Conservation (phyloP, 2,329 filamentous ascomycete species). For the Penicillium sclerotiorum region DNA sequence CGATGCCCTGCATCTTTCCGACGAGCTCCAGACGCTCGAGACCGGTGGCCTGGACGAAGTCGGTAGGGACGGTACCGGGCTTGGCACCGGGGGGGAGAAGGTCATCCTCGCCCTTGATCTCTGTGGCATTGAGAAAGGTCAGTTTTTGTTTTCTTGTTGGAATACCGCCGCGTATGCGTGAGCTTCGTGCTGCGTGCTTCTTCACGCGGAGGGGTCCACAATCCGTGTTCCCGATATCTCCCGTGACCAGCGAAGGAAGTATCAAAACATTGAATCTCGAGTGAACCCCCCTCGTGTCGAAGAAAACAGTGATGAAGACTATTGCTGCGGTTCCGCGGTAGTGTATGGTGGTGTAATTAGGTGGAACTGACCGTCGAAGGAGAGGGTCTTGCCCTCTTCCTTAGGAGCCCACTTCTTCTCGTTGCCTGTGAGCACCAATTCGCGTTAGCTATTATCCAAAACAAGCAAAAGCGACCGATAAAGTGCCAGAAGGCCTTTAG, state of each 20-base stretch:
- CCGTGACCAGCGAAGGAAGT: constrained; percentile 7
- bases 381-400: constrained; percentile 46
- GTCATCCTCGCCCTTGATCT: constrained; percentile 80
- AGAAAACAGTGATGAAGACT: constrained; percentile 19
- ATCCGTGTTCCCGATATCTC: constrained; percentile 13
- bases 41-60: constrained; percentile 94
- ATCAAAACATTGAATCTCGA: not conserved
- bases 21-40: constrained; percentile 97
- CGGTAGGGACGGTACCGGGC: constrained; percentile 83
- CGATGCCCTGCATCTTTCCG: constrained; percentile 98
- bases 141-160: not conserved
- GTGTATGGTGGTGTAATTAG: not conserved
- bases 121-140: constrained; percentile 54
- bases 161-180: not conserved
- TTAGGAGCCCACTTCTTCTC: constrained; percentile 45
- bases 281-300: constrained; percentile 2
- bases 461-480: not conserved
- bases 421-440: constrained; percentile 29
- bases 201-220: constrained; percentile 13
- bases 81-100: constrained; percentile 81
- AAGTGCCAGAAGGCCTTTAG: not conserved
- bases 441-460: constrained; percentile 26
- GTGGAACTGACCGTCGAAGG: constrained; percentile 47
- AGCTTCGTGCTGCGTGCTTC: constrained; percentile 4
- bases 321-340: constrained; percentile 8